A percentile compares a stretch with the other conserved stretches of the same genome.
Evolutionary conservation across 306 rosid genomes (phyloP).

Genomic region (Quillaja saponaria): DNA sequence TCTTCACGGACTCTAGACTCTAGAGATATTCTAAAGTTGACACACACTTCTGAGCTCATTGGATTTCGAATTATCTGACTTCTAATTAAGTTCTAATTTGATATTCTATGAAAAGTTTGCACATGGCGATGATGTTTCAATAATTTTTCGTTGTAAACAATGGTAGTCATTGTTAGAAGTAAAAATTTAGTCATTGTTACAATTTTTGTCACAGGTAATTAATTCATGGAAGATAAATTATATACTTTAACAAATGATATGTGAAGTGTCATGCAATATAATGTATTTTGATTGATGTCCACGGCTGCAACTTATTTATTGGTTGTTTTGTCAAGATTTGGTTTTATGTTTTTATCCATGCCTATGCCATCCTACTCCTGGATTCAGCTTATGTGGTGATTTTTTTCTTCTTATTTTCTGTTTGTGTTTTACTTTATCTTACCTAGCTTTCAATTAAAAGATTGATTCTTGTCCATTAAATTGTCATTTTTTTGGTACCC

Average conservation of each 20-base stretch:
- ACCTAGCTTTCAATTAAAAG: no score
- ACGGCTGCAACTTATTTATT: no score
- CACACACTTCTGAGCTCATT: background rate
- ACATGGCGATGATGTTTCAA: no score
- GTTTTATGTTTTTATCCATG: slow-evolving; percentile 6
- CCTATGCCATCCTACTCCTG: slow-evolving; percentile 5
- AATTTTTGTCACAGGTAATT: background rate
- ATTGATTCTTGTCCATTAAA: no score
- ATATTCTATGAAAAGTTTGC: background rate
- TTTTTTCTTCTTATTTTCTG: background rate
- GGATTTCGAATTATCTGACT: background rate
- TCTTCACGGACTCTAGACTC: background rate
- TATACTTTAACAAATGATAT: slow-evolving; percentile 5
- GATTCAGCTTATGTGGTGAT: no score
- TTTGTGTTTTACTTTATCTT: no score
- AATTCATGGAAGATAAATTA: slow-evolving; percentile 7
- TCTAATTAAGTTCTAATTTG: background rate
- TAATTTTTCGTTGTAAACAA: no score
- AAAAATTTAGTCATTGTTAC: no score
- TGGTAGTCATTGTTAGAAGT: no score
- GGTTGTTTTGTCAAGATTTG: no score
- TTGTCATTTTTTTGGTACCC: background rate
- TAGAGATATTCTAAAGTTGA: slow-evolving; percentile 10
- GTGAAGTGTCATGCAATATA: background rate
- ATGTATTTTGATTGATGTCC: no score